phyloP scores from a whole-genome alignment of 768 basidiomycete genomes.

The Artomyces pyxidatus region DNA sequence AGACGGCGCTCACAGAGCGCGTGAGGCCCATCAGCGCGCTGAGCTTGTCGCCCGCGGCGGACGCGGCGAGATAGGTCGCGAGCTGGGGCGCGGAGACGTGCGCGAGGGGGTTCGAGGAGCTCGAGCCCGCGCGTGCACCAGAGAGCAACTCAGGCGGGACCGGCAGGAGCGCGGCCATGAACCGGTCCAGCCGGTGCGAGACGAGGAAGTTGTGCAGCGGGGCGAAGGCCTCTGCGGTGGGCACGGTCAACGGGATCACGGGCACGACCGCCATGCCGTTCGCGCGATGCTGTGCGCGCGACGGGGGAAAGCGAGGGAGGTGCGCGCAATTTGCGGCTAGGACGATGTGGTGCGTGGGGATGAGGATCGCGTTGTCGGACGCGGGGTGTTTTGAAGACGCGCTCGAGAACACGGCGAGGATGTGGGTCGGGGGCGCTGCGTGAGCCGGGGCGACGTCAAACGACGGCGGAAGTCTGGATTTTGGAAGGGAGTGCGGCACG shows the following conservation, averaged over 20 bases:
- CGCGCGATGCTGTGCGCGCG: slow-evolving; percentile 16
- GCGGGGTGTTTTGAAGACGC: slow-evolving; percentile 27
- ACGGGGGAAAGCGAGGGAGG: slow-evolving; percentile 41
- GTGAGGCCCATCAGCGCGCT: slow-evolving; percentile 42
- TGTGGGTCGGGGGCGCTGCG: slow-evolving; percentile 7
- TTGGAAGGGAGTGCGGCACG: slow-evolving; percentile 14
- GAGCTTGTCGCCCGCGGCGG: slow-evolving; percentile 22
- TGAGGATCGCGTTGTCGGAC: slow-evolving; percentile 34
- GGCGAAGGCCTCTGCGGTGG: slow-evolving; percentile 62
- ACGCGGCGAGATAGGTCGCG: slow-evolving; percentile 15
- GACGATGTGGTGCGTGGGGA: slow-evolving; percentile 57
- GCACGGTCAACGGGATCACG: slow-evolving; percentile 61
- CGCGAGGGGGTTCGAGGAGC: slow-evolving; percentile 15
- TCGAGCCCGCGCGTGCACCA: slow-evolving; percentile 3
- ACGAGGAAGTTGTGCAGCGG: slow-evolving; percentile 63
- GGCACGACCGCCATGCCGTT: slow-evolving; percentile 35
- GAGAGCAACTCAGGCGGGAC: slow-evolving; percentile 26
- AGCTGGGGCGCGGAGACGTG: slow-evolving; percentile 17
- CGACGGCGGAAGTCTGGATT: slow-evolving; percentile 9
- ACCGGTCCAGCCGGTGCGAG: slow-evolving; percentile 47
- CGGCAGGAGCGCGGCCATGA: slow-evolving; percentile 60
- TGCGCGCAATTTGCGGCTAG: slow-evolving; percentile 54
- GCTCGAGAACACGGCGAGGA: slow-evolving; percentile 32
- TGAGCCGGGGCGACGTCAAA: slow-evolving; percentile 9
- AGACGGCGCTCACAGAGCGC: slow-evolving; percentile 51